Evolutionary conservation across 2,329 filamentous ascomycete genomes (phyloP).

Genomic region (Bisporella sp.): DNA sequence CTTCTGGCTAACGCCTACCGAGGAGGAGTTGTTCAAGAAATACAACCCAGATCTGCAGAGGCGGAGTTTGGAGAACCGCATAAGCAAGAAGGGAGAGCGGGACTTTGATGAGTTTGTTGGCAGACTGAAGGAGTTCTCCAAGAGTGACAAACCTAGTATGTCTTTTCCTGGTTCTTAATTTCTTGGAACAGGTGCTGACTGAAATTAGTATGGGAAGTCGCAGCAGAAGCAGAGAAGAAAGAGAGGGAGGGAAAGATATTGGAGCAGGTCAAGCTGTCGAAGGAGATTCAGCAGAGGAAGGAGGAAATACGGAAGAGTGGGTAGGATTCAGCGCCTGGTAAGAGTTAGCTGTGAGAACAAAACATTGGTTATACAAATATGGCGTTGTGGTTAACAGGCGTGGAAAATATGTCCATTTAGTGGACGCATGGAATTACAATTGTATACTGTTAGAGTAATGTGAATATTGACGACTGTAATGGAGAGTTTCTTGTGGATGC

Average conservation of each 20-base stretch:
- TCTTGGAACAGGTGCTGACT: background rate
- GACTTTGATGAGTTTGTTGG: constrained; percentile 76
- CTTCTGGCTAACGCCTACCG: constrained; percentile 71
- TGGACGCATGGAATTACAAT: no score
- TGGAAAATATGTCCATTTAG: no score
- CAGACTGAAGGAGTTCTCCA: constrained; percentile 80
- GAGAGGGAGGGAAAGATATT: constrained; percentile 28
- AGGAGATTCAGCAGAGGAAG: constrained; percentile 33
- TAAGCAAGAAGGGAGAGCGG: constrained; percentile 69
- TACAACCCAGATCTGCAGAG: constrained; percentile 96
- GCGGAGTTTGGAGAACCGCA: constrained; percentile 71
- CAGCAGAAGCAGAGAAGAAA: constrained; percentile 33
- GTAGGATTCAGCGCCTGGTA: constrained; percentile 14
- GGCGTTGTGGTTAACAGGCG: background rate
- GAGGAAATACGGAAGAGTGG: constrained; percentile 33
- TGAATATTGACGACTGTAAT: no score
- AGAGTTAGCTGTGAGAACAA: constrained; percentile 14
- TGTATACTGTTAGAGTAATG: no score
- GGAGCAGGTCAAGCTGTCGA: constrained; percentile 28
- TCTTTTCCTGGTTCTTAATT: constrained; percentile 1
- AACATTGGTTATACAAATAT: background rate
- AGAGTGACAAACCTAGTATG: constrained; percentile 86
- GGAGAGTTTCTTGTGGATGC: no score
- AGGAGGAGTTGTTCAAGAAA: constrained; percentile 84
- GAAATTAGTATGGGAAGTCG: constrained; percentile 37